Conservation (phyloP, 106 monocot species). For the Vanilla planifolia region DNA sequence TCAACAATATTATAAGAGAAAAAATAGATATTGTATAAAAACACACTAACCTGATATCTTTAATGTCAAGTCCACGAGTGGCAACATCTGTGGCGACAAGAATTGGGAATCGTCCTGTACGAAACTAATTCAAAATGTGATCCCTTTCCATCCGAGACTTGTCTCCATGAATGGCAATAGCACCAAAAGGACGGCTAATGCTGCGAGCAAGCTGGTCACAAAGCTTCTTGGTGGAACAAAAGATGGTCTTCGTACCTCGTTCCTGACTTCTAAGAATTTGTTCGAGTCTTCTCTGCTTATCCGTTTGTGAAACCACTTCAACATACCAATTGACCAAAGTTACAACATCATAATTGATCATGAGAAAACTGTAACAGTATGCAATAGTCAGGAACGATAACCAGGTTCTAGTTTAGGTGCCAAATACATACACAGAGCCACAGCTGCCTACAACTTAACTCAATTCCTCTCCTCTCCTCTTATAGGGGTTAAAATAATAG, state of each 20-base stretch:
- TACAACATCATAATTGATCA: no score
- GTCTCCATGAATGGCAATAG: slow-evolving; percentile 79
- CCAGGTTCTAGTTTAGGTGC: no score
- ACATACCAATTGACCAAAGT: slow-evolving; percentile 48
- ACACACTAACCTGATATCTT: slow-evolving; percentile 72
- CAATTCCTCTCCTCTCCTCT: no score
- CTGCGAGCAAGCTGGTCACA: slow-evolving; percentile 72
- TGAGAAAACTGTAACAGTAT: no score
- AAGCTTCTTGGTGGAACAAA: slow-evolving; percentile 80
- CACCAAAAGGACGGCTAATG: slow-evolving; percentile 66
- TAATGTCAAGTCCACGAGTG: slow-evolving; percentile 81
- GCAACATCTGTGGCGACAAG: slow-evolving; percentile 96
- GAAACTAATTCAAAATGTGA: slow-evolving; percentile 66
- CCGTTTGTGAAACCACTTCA: slow-evolving; percentile 60
- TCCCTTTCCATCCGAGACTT: slow-evolving; percentile 87
- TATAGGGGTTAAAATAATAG: no score
- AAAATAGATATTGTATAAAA: neutral
- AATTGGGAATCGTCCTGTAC: slow-evolving; percentile 55
- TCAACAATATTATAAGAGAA: neutral
- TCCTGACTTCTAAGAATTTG: slow-evolving; percentile 87
- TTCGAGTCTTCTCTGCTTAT: slow-evolving; percentile 73
- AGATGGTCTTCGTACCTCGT: slow-evolving; percentile 78
- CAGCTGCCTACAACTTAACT: no score
- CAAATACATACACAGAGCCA: no score
- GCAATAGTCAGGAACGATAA: no score